phyloP scores from a whole-genome alignment of 306 rosid species.

The Vigna unguiculata region DNA sequence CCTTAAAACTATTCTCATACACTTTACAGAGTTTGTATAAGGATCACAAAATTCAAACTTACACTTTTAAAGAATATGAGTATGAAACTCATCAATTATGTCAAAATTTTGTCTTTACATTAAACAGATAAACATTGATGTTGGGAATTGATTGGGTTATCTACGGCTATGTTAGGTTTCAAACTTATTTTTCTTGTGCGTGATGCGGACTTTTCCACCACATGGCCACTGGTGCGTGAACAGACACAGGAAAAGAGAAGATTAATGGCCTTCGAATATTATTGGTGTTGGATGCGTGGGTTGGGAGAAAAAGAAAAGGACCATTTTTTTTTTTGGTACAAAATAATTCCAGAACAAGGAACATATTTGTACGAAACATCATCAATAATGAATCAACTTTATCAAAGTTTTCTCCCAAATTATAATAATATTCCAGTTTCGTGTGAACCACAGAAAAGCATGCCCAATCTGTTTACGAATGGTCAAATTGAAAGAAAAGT shows the following conservation, averaged over 20 bases:
- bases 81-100: no score
- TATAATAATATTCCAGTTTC: conserved; percentile 14
- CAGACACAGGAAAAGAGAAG: background rate
- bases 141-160: conserved; percentile 46
- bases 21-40: no score
- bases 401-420: conserved; percentile 20
- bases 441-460: conserved; percentile 13
- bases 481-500: background rate
- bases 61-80: no score
- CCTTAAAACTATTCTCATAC: no score
- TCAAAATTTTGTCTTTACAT: background rate
- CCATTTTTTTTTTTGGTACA: conserved; percentile 39
- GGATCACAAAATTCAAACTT: no score
- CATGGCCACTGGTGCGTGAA: conserved; percentile 9
- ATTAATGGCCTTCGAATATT: conserved; percentile 22
- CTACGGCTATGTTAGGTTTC: conserved; percentile 38
- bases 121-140: conserved; percentile 16
- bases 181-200: conserved; percentile 37
- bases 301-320: conserved; percentile 28
- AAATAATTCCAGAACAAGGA: conserved; percentile 39
- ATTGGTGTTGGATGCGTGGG: conserved; percentile 40
- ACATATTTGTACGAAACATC: conserved; percentile 43
- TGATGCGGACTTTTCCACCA: conserved; percentile 24
- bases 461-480: background rate
- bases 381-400: conserved; percentile 40